Evolutionary conservation across 192 early-diverging fungal species (phyloP).

Genomic region (Coemansia sp.): DNA sequence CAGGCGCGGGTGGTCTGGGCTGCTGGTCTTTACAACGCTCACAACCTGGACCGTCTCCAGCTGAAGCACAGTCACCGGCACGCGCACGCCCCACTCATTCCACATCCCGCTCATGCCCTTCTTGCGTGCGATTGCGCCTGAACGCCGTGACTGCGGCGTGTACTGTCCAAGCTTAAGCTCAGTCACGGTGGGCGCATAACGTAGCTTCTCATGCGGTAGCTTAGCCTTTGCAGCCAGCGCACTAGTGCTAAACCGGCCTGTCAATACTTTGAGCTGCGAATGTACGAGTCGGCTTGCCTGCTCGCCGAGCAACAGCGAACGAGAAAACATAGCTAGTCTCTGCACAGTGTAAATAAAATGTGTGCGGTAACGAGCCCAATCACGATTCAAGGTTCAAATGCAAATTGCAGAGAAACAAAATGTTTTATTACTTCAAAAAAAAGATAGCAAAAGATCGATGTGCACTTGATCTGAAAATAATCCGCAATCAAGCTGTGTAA

Average conservation of each 20-base stretch:
- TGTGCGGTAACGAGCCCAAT: not conserved
- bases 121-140: slow-evolving; percentile 85
- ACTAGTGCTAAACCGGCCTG: slow-evolving; percentile 23
- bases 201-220: slow-evolving; percentile 43
- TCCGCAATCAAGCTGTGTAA: no score
- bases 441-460: no score
- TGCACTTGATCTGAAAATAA: no score
- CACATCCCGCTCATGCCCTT: slow-evolving; percentile 94
- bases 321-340: slow-evolving; percentile 25
- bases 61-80: slow-evolving; percentile 85
- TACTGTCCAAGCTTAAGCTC: slow-evolving; percentile 37
- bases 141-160: slow-evolving; percentile 58
- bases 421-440: no score
- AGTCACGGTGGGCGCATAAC: slow-evolving; percentile 25
- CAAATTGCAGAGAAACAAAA: not conserved
- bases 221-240: slow-evolving; percentile 17
- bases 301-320: not conserved
- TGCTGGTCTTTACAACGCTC: slow-evolving; percentile 53
- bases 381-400: not conserved
- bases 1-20: slow-evolving; percentile 41
- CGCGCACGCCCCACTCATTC: slow-evolving; percentile 89
- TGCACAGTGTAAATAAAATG: no score
- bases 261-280: not conserved
- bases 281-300: not conserved
- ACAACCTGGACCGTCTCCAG: slow-evolving; percentile 70